A percentile compares a stretch with the other conserved stretches of the same genome.
Conservation (phyloP, 2,329 filamentous ascomycete species). For the Hypoxylon sp. region DNA sequence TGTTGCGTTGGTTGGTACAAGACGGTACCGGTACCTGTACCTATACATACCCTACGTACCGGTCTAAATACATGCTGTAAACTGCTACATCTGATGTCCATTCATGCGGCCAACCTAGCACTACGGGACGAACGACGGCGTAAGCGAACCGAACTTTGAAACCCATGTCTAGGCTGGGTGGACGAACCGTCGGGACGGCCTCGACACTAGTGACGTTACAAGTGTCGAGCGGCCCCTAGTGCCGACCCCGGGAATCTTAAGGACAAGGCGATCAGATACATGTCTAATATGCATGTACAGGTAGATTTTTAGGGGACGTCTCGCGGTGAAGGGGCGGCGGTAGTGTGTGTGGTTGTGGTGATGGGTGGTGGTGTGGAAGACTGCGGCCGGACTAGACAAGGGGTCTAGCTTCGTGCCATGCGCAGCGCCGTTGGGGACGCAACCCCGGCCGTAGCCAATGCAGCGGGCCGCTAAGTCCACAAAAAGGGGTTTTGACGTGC, state of each 20-base stretch:
- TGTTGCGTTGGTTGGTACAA: constrained; percentile 12
- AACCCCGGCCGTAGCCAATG: constrained; percentile 19
- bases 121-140: constrained; percentile 26
- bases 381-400: constrained; percentile 51
- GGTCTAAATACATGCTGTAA: neutral
- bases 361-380: constrained; percentile 49
- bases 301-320: constrained; percentile 16
- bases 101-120: constrained; percentile 27
- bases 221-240: constrained; percentile 32
- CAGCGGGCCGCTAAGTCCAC: constrained; percentile 36
- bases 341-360: neutral
- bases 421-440: constrained; percentile 21
- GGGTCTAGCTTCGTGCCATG: constrained; percentile 35
- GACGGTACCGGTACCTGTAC: constrained; percentile 15
- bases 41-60: no score
- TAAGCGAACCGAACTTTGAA: constrained; percentile 36
- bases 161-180: constrained; percentile 25
- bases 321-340: constrained; percentile 9
- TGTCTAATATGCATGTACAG: constrained; percentile 11
- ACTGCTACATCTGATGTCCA: neutral
- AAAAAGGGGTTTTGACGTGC: constrained; percentile 20
- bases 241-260: constrained; percentile 18
- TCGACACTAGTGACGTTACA: constrained; percentile 42
- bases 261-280: constrained; percentile 9
- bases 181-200: constrained; percentile 20